Percentiles rank a stretch among this genome's conserved stretches.
Conservation (phyloP, 805 yeast species). For the Candida argentea region DNA sequence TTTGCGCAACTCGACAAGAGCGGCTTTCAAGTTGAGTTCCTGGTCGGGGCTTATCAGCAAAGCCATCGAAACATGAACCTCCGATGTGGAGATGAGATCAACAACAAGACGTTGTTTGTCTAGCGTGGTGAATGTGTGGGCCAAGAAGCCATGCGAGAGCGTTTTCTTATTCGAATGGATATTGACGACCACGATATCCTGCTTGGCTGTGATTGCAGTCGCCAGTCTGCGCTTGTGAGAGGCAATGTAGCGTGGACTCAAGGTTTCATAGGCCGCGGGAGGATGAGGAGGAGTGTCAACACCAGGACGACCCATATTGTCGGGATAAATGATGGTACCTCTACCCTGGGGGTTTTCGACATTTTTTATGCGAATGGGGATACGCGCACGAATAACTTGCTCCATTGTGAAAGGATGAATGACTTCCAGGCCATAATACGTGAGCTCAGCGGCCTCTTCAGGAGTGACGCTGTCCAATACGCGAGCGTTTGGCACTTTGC, state of each 20-base stretch:
- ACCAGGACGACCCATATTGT: conserved; percentile 74
- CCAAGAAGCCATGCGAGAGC: conserved; percentile 89
- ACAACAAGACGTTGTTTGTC: conserved; percentile 83
- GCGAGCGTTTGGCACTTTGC: conserved; percentile 87
- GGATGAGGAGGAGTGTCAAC: conserved; percentile 93
- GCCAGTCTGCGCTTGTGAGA: conserved; percentile 53
- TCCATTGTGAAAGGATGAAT: conserved; percentile 99
- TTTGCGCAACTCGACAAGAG: conserved; percentile 65
- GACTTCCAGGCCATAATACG: conserved; percentile 96
- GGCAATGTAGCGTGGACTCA: conserved; percentile 24
- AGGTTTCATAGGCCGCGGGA: conserved; percentile 60
- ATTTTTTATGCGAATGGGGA: conserved; percentile 93
- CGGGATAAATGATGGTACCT: conserved; percentile 93
- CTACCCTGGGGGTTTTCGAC: conserved; percentile 89
- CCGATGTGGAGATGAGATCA: conserved; percentile 92
- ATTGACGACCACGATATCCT: conserved; percentile 82
- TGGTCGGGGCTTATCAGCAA: conserved; percentile 66
- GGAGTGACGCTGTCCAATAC: conserved; percentile 85
- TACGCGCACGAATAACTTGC: conserved; percentile 91
- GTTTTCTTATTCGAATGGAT: conserved; percentile 92
- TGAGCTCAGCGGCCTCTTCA: conserved; percentile 96
- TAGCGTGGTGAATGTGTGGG: conserved; percentile 76
- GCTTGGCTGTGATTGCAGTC: conserved; percentile 94
- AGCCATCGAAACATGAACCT: conserved; percentile 98
- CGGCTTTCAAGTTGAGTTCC: conserved; percentile 52